Base-by-base conservation (phyloP, 768 basidiomycete species). In the Serendipita sp. region DNA sequence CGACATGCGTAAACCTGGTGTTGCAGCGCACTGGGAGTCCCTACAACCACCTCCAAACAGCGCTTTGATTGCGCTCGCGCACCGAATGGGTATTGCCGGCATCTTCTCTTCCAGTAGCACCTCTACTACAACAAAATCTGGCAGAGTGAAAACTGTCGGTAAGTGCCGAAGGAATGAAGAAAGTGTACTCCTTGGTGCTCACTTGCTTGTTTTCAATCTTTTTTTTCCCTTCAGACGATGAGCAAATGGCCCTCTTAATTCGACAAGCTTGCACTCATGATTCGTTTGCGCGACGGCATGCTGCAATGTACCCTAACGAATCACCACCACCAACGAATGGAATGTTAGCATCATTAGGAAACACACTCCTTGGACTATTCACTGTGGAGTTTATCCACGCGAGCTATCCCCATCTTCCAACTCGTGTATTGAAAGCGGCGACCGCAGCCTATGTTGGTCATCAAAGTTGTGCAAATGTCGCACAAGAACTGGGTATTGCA, bases 371-470 rank as follows among this genome's bases (percentile, higher is more conserved):
- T 76, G 94, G 94, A 64, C 79, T 96, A 35, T 93, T 96, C 72
- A 88, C 91, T 7, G 75, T 89, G 2, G 94, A 98, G 75, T 84
- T 86, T 72, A 76, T 96, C 45, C 80, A 88, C 64, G 78, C 85
- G 11, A 79, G 83, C 51, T 97, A 88, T 73, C 95, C 95, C 0
- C 86, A 94, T 71, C 81, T 98, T 32, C 95, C 95, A 1, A 92
- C 91, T 23, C 85, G 90, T 64, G 92, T 92, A 28, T 76, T 91
- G 69, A 94, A 96, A 75, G 88, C 90, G 3, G 92, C 90, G 13
- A 83, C 95, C 65, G 92, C 89, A 46, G 90, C 92, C 64, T 89
- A 91, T 73, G 94, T 93, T 36, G 95, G 95, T 13, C 85, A 90
- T 15, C 76, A 82, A 68, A 85, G 88, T 3, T 91, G 90, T 70